phyloP scores from a whole-genome alignment of 306 rosid species.

The Quercus robur region DNA sequence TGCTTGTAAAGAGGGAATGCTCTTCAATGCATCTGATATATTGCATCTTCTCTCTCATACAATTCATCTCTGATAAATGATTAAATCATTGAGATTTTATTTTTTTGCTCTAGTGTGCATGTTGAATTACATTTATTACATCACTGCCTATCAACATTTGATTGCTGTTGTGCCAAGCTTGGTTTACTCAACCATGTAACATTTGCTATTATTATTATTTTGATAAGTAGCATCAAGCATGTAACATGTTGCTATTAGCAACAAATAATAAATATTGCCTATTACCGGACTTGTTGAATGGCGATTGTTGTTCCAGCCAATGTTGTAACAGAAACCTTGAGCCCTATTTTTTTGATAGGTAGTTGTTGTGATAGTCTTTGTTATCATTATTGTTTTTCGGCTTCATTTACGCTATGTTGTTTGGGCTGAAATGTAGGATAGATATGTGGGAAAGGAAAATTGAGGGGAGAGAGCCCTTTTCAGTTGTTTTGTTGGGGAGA shows the following conservation, averaged over 20 bases:
- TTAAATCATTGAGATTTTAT: background rate
- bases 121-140: background rate
- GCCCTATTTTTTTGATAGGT: background rate
- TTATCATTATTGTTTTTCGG: background rate
- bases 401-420: background rate
- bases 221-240: no score
- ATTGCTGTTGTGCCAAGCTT: background rate
- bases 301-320: background rate
- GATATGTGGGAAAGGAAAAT: no score
- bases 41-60: background rate
- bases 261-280: background rate
- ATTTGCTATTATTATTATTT: no score
- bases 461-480: no score
- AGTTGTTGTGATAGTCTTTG: background rate
- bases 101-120: background rate
- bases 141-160: background rate
- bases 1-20: background rate
- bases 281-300: background rate
- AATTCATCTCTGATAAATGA: background rate
- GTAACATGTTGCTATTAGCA: background rate
- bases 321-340: background rate
- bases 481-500: no score
- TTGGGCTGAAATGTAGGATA: no score
- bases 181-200: background rate
- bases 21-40: constrained; percentile 12